Base-by-base conservation (phyloP, 2,329 filamentous ascomycete species). In the Colletotrichum endophyticum region DNA sequence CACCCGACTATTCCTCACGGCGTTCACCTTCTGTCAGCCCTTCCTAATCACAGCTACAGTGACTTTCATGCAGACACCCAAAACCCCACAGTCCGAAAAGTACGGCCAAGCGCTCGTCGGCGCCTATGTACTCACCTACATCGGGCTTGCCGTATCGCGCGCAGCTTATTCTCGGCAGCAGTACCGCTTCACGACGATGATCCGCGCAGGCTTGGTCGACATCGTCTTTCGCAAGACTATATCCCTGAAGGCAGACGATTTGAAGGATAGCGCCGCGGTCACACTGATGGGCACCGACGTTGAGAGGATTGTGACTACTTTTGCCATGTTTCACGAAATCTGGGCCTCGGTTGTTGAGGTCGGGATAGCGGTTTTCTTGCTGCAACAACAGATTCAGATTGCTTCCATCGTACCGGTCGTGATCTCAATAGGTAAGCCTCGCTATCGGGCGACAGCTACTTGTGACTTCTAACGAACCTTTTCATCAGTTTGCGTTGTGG, bases 361-460 rank as follows among this genome's bases (percentile, higher is more conserved):
- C 16, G 79, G 32, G 3, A 59, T 83, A 25, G 80, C 80, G 13
- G 77, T 81, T 3, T 82, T 78, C 22, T 72, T 83, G 12, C 73
- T 83, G 4, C 70, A 78, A 13, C 63, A 76, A 2, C 75, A 89
- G 72, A 82, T 89, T 3, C 79, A 81, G 71, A 78, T 87, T 84
- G 86, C 84, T 1, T 86, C 85, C 72, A 78, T 85, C 1, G 79
- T 86, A 28, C 85, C 89, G 62, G 83, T 90, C n/a, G 85, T 79
- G 3, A 78, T 90, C 56, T 87, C 86, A 1, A 85, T 88, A 27
- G 88, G 84, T 76, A 82, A 88, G 12, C 34, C 30, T 30, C 30
- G 30, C 30, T 30, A 30, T 30, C 9, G 30, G 30, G 30, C 30
- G 30, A 30, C 30, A 30, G 30, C 30, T 30, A 0, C 30, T 30